Evolutionary conservation across 169 alveolate species (phyloP), one percentile per base, ranked within the genome.

Genomic region (Plasmodium coatneyi): DNA sequence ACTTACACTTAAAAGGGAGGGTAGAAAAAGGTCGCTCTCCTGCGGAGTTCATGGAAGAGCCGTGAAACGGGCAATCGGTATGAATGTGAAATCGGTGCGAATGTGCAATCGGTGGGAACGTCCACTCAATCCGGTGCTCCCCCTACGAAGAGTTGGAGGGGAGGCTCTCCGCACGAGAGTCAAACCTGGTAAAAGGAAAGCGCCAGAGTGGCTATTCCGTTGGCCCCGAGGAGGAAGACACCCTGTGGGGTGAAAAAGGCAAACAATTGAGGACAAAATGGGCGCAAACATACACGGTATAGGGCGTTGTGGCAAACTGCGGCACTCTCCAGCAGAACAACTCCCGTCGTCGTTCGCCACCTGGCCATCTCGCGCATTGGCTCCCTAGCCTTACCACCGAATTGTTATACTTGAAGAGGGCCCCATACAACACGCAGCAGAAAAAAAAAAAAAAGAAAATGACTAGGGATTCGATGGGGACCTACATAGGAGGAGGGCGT

Each of bases 1-100:
- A 54, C 66, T 84, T 84, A 84, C 92, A 22, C 92, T 46, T 84
- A 84, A 22, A 34, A 84, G 43, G 46, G 92, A 84, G 4, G 92
- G 92, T 5, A 74, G 34, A 32, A 52, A 56, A 25, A 84, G 30
- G 56, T 72, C 28, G 12, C 56, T 49, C 25, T 84, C 83, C 92
- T 84, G 72, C 46, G 54, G 36, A n/a, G 32, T 39, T 4, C 28
- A 36, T 28, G 25, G 66, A 4, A 19, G 52, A 79, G 7, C 7
- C 5, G 54, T 56, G 22, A 16, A 19, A n/a, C 16, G 30, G 2
- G 3, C 72, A n/a, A 56, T 56, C 16, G 16, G 12, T 7, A 41
- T 41, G 1, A 41, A 5, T 41, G 52, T 2, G 52, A 5, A 41
- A 41, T 41, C 16, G 12, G 14, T 7, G 52, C 1, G 52, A 41